A percentile compares a stretch with the other conserved stretches of the same genome.
phyloP scores from a whole-genome alignment of 1,284 basidiomycete genomes.

The Ceratobasidium papillatum region DNA sequence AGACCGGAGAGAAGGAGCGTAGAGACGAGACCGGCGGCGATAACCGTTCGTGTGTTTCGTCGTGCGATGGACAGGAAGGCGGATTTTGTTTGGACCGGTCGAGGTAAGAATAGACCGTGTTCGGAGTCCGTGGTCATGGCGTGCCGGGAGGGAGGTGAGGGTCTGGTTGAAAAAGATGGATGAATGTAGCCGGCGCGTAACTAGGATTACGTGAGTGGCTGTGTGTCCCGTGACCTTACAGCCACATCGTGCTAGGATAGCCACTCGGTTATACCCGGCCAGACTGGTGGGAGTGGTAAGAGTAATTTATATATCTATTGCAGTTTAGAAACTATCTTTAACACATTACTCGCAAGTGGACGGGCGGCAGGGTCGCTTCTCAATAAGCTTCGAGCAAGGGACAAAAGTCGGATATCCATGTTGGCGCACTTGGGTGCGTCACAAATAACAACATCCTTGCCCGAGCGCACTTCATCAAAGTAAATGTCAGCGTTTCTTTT shows the following conservation, averaged over 20 bases:
- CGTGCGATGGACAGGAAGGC: neutral
- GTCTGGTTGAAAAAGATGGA: neutral
- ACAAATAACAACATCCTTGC: no score
- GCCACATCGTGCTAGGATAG: neutral
- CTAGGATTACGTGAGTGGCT: neutral
- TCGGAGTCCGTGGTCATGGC: constrained; percentile 6
- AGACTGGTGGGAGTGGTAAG: no score
- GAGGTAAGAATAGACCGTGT: constrained; percentile 7
- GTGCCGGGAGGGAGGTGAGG: neutral
- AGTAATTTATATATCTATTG: no score
- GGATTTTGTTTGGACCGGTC: neutral
- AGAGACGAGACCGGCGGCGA: constrained; percentile 25
- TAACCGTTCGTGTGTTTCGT: constrained; percentile 22
- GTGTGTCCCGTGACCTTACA: neutral
- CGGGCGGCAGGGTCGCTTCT: neutral
- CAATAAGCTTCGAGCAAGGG: neutral
- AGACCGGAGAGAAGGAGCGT: constrained; percentile 17
- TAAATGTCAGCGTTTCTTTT: no score
- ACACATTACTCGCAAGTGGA: neutral
- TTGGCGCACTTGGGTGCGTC: neutral
- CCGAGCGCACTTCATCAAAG: no score
- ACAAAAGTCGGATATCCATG: neutral
- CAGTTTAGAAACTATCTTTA: neutral
- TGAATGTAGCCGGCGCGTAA: neutral
- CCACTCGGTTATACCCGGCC: neutral